A percentile compares a stretch with the other conserved stretches of the same genome.
Conservation (phyloP, 805 yeast genomes). For the Kodamaea restingae region DNA sequence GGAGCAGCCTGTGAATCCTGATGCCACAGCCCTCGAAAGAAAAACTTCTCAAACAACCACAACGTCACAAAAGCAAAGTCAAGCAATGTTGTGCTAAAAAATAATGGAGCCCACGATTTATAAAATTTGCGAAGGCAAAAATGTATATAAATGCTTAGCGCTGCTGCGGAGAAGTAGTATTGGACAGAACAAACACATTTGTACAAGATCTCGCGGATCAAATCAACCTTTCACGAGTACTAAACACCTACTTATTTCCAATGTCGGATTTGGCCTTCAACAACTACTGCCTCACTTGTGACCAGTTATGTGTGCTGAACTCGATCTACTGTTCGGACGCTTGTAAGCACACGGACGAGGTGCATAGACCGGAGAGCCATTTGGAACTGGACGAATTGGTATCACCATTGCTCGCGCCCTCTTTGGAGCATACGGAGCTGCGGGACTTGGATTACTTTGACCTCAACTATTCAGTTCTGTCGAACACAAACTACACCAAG, state of each 20-base stretch:
- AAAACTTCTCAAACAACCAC: slow-evolving; percentile 3
- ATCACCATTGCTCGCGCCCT: slow-evolving; percentile 38
- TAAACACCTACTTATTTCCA: neutral
- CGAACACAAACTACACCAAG: slow-evolving; percentile 15
- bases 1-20: no score
- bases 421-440: slow-evolving; percentile 23
- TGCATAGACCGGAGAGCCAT: slow-evolving; percentile 7
- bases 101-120: slow-evolving; percentile 1
- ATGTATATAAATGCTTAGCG: slow-evolving; percentile 2
- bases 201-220: no score
- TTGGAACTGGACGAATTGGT: slow-evolving; percentile 18
- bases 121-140: neutral
- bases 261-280: slow-evolving; percentile 35
- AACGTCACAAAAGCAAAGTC: slow-evolving; percentile 2
- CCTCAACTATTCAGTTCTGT: slow-evolving; percentile 30
- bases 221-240: no score
- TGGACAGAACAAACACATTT: no score
- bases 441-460: slow-evolving; percentile 29
- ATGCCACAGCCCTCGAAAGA: slow-evolving; percentile 4
- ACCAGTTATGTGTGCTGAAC: slow-evolving; percentile 21
- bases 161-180: neutral
- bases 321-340: slow-evolving; percentile 26
- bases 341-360: slow-evolving; percentile 29
- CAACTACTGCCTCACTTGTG: slow-evolving; percentile 37
- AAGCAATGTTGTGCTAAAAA: neutral